Conservation (phyloP, 495 filamentous ascomycete species). For the Penicillium lividum region DNA sequence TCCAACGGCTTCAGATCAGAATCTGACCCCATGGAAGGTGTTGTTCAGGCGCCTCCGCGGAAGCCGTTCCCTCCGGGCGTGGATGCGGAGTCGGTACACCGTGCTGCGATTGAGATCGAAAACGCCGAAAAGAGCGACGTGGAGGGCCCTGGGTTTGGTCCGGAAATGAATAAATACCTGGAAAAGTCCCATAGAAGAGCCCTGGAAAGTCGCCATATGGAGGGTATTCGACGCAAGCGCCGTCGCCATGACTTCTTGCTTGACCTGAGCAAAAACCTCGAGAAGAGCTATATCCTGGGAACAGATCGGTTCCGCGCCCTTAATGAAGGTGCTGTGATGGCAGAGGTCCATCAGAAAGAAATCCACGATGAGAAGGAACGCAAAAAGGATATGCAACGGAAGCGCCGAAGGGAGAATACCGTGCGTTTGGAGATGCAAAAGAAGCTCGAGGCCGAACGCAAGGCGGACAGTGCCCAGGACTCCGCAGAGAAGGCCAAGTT, state of each 20-base stretch:
- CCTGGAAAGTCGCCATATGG: constrained; percentile 56
- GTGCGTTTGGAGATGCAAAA: constrained; percentile 83
- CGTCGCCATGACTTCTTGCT: constrained; percentile 53
- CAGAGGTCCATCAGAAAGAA: constrained; percentile 86
- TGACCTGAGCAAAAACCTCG: constrained; percentile 53
- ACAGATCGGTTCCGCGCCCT: constrained; percentile 54
- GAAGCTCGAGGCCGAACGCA: constrained; percentile 75
- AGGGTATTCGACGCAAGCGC: constrained; percentile 62
- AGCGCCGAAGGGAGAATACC: constrained; percentile 94
- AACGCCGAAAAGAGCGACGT: constrained; percentile 64
- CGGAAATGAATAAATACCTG: constrained; percentile 54
- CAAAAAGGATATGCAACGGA: constrained; percentile 99
- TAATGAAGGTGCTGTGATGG: constrained; percentile 69
- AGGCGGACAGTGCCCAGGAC: constrained; percentile 72
- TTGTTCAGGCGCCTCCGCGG: constrained; percentile 16
- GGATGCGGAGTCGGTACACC: constrained; percentile 67
- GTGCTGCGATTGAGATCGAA: constrained; percentile 66
- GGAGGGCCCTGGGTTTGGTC: constrained; percentile 63
- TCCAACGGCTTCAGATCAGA: constrained; percentile 22
- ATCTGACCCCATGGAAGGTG: constrained; percentile 3
- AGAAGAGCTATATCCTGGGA: constrained; percentile 53
- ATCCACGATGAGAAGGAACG: constrained; percentile 95
- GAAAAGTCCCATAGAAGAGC: constrained; percentile 61
- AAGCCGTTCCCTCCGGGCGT: constrained; percentile 30
- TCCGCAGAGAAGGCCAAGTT: constrained; percentile 75